Base-by-base conservation (phyloP, 1,284 basidiomycete species). In the Cryptococcus floricola region DNA sequence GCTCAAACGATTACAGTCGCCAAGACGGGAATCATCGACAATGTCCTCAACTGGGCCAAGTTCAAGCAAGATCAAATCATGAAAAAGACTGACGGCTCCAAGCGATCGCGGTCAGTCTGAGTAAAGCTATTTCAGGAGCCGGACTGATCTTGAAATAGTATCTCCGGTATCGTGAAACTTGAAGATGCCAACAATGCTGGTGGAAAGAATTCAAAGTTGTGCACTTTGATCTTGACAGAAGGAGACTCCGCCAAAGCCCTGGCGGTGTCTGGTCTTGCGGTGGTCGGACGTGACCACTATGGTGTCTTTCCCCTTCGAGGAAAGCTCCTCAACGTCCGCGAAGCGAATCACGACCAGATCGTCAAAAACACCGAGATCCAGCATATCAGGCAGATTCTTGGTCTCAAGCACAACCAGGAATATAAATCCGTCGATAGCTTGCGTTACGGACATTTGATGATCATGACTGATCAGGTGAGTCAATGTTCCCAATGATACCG, bases 171-270 rank as follows among this genome's bases (percentile, higher is more conserved):
- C 69, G 84, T 89, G 46, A 98, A 98, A 76, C 84, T 98, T 19
- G 87, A 94, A 47, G 96, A 99, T 68, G 96, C 96, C 42, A 98
- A 98, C 81, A 96, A 95, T 71, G 96, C 96, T 4, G 96, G 96
- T 39, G 90, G 90, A 1, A 85, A 81, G 65, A 81, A 87, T 51
- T 91, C 85, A 6, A 82, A 82, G 50, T 83, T 89, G 52, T 98
- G 96, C 69, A 98, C 96, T 0, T 83, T 99, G 57, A 98, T 99
- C 63, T 81, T 99, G 18, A 98, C 96, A 0, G 96, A 99, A 85
- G 96, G 96, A 82, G 95, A 98, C 80, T 98, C 96, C 25, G 96
- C 96, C 81, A 98, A 98, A 77, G 86, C 93, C 12, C 82, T 98
- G 19, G 96, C 96, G 10, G 88, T 98, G 31, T 91, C 94, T 44